Evolutionary conservation across 306 rosid species (phyloP).

Genomic region (Glycyrrhiza uralensis): DNA sequence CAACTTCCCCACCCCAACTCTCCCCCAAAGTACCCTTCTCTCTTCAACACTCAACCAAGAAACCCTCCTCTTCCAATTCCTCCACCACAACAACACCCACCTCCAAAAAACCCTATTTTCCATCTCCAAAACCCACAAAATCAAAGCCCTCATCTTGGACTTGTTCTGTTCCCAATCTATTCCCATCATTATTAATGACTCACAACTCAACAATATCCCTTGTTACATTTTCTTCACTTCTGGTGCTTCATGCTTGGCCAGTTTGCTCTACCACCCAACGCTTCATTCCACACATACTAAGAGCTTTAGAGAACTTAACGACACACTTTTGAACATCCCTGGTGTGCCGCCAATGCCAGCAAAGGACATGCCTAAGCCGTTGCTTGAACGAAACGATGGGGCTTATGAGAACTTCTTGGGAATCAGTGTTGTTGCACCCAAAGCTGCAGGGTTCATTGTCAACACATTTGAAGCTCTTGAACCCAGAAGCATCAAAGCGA

Average conservation of each 20-base stretch:
- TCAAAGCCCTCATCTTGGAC: constrained; percentile 41
- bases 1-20: constrained; percentile 13
- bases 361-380: constrained; percentile 14
- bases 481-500: constrained; percentile 7
- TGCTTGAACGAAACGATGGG: constrained; percentile 29
- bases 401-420: not conserved
- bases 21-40: not conserved
- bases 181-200: constrained; percentile 20
- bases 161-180: constrained; percentile 23
- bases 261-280: constrained; percentile 13
- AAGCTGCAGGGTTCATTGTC: constrained; percentile 33
- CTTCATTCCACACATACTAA: constrained; percentile 19
- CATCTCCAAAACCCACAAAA: not conserved
- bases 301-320: constrained; percentile 37
- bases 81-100: constrained; percentile 22
- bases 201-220: constrained; percentile 34
- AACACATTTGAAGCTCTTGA: constrained; percentile 47
- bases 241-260: not conserved
- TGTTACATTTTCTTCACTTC: constrained; percentile 24
- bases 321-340: constrained; percentile 17
- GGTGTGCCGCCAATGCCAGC: constrained; percentile 37
- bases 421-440: not conserved
- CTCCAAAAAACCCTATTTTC: constrained; percentile 8
- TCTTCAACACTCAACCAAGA: constrained; percentile 26
- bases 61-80: constrained; percentile 23